phyloP scores from a whole-genome alignment of 1,284 basidiomycete species.

The Naganishia sp. region DNA sequence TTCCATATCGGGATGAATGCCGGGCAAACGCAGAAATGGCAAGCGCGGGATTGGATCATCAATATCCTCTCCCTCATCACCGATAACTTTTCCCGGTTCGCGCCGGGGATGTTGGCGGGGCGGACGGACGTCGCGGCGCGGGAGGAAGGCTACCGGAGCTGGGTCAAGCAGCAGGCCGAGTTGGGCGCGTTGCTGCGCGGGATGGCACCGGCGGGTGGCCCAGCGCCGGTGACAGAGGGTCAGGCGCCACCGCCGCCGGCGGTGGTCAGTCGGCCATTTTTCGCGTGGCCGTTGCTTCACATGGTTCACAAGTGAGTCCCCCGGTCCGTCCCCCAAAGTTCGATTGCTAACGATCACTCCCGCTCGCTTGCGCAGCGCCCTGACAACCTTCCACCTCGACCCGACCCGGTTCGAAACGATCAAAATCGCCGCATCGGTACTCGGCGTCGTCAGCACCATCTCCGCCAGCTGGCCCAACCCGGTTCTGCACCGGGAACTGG shows the following conservation, averaged over 20 bases:
- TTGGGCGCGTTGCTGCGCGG: conserved; percentile 14
- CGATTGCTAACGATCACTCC: not conserved
- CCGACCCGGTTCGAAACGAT: conserved; percentile 24
- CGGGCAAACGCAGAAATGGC: conserved; percentile 37
- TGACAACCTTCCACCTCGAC: conserved; percentile 23
- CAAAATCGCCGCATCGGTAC: conserved; percentile 18
- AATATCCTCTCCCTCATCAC: conserved; percentile 27
- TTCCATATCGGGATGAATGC: conserved; percentile 27
- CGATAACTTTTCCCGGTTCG: conserved; percentile 25
- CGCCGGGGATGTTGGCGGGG: conserved; percentile 22
- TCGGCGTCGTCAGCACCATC: conserved; percentile 17
- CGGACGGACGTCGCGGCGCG: conserved; percentile 12
- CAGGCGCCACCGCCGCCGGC: not conserved
- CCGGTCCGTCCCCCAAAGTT: not conserved
- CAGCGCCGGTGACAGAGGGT: not conserved
- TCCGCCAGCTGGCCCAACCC: conserved; percentile 27
- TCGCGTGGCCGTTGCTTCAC: conserved; percentile 24
- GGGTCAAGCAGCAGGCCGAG: conserved; percentile 22
- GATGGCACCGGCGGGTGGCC: conserved; percentile 1
- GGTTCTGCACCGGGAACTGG: not conserved
- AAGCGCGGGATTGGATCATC: conserved; percentile 39
- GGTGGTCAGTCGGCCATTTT: conserved; percentile 20
- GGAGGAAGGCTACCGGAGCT: conserved; percentile 16
- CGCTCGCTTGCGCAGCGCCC: conserved; percentile 2
- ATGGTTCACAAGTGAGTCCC: conserved; percentile 25